phyloP scores from a whole-genome alignment of 1,139 yeast species.

The Yamadazyma conglobata region DNA sequence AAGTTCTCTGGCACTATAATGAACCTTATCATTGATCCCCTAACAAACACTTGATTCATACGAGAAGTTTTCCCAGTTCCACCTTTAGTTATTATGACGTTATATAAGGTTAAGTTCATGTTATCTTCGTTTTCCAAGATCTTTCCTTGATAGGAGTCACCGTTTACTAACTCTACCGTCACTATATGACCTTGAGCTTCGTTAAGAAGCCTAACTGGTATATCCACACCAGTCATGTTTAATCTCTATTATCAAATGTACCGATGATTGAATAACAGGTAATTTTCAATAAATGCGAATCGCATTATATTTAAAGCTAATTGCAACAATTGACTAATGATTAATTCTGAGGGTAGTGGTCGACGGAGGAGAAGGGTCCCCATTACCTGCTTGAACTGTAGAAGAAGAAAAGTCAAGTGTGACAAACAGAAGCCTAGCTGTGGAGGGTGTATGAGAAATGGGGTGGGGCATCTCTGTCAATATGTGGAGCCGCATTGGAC shows the following conservation, averaged over 20 bases:
- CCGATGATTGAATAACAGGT: no score
- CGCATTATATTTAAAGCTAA: no score
- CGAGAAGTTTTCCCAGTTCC: constrained; percentile 69
- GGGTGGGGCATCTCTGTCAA: constrained; percentile 42
- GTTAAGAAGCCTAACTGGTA: constrained; percentile 81
- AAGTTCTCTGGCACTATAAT: constrained; percentile 86
- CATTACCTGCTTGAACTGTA: constrained; percentile 40
- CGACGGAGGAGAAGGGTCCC: constrained; percentile 34
- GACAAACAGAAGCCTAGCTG: constrained; percentile 43
- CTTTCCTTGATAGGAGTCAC: constrained; percentile 85
- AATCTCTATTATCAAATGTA: no score
- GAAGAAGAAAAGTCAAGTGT: constrained; percentile 45
- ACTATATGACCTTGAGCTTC: constrained; percentile 91
- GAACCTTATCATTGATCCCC: constrained; percentile 89
- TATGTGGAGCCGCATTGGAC: constrained; percentile 45
- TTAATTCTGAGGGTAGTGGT: neutral
- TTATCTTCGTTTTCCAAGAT: constrained; percentile 83
- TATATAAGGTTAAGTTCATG: constrained; percentile 86
- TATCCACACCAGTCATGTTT: constrained; percentile 39
- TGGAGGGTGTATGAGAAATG: constrained; percentile 41
- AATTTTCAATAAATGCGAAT: no score
- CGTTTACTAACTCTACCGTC: constrained; percentile 78
- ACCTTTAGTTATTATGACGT: constrained; percentile 71
- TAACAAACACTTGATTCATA: constrained; percentile 80
- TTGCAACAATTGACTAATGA: neutral